Evolutionary conservation across 306 rosid genomes (phyloP).

Genomic region (Cucumis hystrix): DNA sequence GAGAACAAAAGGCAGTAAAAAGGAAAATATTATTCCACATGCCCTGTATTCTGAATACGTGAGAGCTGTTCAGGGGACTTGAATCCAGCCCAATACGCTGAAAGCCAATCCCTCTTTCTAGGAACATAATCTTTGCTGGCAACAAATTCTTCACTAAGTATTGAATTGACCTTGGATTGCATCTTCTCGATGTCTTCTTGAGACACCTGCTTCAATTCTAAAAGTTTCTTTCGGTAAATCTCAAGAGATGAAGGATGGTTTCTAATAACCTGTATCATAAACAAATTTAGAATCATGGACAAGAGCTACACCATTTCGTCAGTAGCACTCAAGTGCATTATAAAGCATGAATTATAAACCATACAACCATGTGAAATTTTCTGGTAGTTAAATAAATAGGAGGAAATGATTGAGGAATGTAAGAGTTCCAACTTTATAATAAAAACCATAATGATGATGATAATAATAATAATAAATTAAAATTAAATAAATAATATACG

Average conservation of each 20-base stretch:
- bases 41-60: constrained; percentile 88
- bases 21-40: constrained; percentile 11
- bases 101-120: constrained; percentile 86
- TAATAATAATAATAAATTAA: too few species aligned
- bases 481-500: too few species aligned
- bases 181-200: constrained; percentile 59
- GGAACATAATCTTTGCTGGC: constrained; percentile 87
- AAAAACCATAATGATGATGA: too few species aligned
- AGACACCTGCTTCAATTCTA: constrained; percentile 56
- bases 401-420: not conserved
- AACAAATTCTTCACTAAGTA: constrained; percentile 72
- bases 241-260: constrained; percentile 80
- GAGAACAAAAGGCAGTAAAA: not conserved
- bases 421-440: not conserved
- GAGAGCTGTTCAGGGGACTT: constrained; percentile 95
- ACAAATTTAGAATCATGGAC: not conserved
- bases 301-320: not conserved
- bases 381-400: not conserved
- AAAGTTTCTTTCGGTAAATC: constrained; percentile 63
- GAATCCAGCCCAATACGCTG: constrained; percentile 89
- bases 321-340: not conserved
- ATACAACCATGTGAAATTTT: not conserved
- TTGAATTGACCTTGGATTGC: constrained; percentile 51
- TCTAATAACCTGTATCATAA: constrained; percentile 47
- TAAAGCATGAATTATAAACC: not conserved